Conservation (phyloP, 306 rosid genomes). For the Calophaca sinica region DNA sequence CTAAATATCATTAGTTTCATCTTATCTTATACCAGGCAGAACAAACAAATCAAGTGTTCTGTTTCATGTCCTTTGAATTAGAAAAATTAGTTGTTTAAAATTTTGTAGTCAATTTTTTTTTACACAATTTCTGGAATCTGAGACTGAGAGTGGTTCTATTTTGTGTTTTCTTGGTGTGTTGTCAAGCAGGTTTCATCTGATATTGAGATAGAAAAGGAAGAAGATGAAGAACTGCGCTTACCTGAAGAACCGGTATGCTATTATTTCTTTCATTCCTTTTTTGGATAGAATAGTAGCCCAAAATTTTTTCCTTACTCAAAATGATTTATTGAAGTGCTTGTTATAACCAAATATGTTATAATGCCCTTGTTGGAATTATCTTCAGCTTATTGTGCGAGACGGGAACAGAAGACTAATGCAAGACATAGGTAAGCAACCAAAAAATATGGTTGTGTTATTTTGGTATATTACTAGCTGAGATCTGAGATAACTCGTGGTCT, state of each 20-base stretch:
- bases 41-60: background rate
- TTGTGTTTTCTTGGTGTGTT: background rate
- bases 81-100: background rate
- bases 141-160: background rate
- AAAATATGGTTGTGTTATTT: too few species aligned
- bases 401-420: slow-evolving; percentile 63
- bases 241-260: slow-evolving; percentile 20
- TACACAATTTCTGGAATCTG: background rate
- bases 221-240: slow-evolving; percentile 38
- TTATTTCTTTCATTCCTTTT: too few species aligned
- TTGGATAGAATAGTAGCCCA: background rate
- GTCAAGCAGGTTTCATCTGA: slow-evolving; percentile 61
- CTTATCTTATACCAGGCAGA: background rate
- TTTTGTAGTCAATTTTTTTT: background rate
- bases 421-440: slow-evolving; percentile 46
- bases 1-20: background rate
- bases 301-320: background rate
- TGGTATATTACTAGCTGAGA: too few species aligned
- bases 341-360: background rate
- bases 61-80: background rate
- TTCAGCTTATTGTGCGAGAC: slow-evolving; percentile 52
- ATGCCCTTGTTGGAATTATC: background rate
- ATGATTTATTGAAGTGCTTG: background rate
- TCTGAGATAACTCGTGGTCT: too few species aligned
- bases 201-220: slow-evolving; percentile 45